phyloP scores from a whole-genome alignment of 2,329 filamentous ascomycete genomes.

The Colletotrichum chlorophyti region DNA sequence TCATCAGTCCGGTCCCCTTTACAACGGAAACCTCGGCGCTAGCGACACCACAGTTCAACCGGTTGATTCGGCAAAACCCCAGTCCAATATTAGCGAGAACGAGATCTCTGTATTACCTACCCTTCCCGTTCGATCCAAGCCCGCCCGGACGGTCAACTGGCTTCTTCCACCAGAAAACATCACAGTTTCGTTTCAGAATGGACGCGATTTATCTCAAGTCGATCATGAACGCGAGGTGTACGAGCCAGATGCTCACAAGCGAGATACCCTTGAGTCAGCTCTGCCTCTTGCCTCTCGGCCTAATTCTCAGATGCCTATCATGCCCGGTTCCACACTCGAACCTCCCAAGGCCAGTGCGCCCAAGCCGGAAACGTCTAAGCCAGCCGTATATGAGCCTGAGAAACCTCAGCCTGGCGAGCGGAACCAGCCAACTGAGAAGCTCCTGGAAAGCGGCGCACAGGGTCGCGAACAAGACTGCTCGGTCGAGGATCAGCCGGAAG shows the following conservation, averaged over 20 bases:
- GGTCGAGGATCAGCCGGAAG: not conserved
- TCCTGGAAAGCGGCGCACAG: not conserved
- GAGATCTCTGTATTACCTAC: not conserved
- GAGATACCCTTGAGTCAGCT: not conserved
- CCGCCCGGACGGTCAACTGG: constrained; percentile 17
- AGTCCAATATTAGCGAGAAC: not conserved
- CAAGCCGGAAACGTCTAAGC: too few species aligned
- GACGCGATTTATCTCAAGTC: not conserved
- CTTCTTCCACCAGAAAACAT: constrained; percentile 10
- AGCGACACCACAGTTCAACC: constrained; percentile 37
- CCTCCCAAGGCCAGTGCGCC: too few species aligned
- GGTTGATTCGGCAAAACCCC: constrained; percentile 11
- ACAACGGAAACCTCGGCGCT: constrained; percentile 26
- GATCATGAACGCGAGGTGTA: not conserved
- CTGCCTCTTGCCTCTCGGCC: not conserved
- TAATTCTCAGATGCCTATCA: too few species aligned
- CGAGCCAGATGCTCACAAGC: not conserved
- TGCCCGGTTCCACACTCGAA: too few species aligned
- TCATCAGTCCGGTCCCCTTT: constrained; percentile 35
- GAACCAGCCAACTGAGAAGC: not conserved
- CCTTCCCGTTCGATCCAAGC: not conserved
- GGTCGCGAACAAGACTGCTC: not conserved
- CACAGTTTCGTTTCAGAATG: not conserved
- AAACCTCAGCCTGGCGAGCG: not conserved
- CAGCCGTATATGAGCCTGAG: not conserved